Percentiles rank a stretch among this genome's conserved stretches.
Evolutionary conservation across 371 early-diverging fungal species (phyloP).

Genomic region (Apophysomyces trapeziformis): DNA sequence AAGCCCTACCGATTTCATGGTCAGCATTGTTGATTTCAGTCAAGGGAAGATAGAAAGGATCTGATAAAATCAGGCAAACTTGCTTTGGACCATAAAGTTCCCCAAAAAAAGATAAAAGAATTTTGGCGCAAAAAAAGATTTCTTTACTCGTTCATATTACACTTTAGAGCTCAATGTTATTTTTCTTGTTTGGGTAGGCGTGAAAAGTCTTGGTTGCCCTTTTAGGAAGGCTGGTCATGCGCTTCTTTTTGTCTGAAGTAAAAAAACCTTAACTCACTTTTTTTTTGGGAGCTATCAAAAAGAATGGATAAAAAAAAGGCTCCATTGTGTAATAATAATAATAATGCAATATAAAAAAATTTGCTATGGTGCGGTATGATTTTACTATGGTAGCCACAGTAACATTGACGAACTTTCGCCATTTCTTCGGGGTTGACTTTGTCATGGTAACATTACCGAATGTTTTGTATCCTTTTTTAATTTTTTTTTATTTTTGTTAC

Average conservation of each 20-base stretch:
- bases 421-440: not conserved
- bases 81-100: not conserved
- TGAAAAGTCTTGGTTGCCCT: slow-evolving; percentile 2
- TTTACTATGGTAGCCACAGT: too few species aligned
- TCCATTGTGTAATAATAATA: too few species aligned
- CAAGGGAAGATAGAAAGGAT: not conserved
- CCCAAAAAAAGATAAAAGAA: not conserved
- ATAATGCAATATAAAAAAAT: not conserved
- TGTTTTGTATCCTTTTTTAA: slow-evolving; percentile 1
- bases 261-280: not conserved
- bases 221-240: slow-evolving; percentile 8
- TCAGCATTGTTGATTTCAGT: not conserved
- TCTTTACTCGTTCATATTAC: not conserved
- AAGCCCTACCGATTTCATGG: too few species aligned
- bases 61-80: not conserved
- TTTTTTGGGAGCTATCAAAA: not conserved
- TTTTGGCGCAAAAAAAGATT: not conserved
- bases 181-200: slow-evolving; percentile 1
- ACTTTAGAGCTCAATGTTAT: not conserved
- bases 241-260: not conserved
- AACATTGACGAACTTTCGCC: too few species aligned
- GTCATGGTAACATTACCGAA: slow-evolving; percentile 3
- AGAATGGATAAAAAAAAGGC: not conserved
- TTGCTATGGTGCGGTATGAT: not conserved
- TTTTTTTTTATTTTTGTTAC: not conserved